Evolutionary conservation across 2,329 filamentous ascomycete genomes (phyloP).

Genomic region (Phyllachora maydis): DNA sequence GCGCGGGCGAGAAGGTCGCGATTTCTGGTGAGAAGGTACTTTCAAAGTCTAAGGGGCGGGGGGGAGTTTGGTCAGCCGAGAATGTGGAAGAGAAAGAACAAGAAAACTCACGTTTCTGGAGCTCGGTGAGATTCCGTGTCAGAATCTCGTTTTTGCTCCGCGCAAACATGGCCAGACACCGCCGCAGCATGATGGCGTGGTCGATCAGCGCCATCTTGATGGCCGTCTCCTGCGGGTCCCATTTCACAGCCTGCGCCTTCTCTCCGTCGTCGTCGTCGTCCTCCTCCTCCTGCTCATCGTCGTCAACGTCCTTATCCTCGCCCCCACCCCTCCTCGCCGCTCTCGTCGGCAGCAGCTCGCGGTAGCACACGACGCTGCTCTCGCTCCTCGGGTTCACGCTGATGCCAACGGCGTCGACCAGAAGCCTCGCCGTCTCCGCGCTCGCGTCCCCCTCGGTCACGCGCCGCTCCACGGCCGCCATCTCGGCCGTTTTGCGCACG

Average conservation of each 20-base stretch:
- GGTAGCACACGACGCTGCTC: constrained; percentile 62
- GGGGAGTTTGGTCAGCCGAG: constrained; percentile 1
- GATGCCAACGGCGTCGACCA: constrained; percentile 58
- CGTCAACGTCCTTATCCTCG: constrained; percentile 1
- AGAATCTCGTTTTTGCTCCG: constrained; percentile 40
- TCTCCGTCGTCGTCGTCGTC: constrained; percentile 18
- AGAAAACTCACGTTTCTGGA: constrained; percentile 38
- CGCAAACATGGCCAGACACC: constrained; percentile 51
- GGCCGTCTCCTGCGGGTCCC: constrained; percentile 48
- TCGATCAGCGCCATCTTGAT: constrained; percentile 75
- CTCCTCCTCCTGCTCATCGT: constrained; percentile 7
- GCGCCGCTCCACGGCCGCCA: constrained; percentile 55
- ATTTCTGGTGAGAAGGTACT: constrained; percentile 45
- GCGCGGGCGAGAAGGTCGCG: constrained; percentile 34
- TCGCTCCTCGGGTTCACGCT: constrained; percentile 57
- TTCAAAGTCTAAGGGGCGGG: constrained; percentile 30
- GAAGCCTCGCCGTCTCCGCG: constrained; percentile 41
- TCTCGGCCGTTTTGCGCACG: constrained; percentile 74
- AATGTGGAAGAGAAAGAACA: neutral
- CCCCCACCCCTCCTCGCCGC: constrained; percentile 15
- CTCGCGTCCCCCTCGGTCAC: constrained; percentile 42
- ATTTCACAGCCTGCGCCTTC: constrained; percentile 21
- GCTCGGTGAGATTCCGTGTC: constrained; percentile 32
- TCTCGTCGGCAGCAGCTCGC: constrained; percentile 43
- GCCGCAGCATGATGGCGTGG: constrained; percentile 72